These are phyloP conservation scores for Clavaria fumosa DNA, from an alignment of 768 basidiomycete genomes.

Conservation along the genomic window DNA sequence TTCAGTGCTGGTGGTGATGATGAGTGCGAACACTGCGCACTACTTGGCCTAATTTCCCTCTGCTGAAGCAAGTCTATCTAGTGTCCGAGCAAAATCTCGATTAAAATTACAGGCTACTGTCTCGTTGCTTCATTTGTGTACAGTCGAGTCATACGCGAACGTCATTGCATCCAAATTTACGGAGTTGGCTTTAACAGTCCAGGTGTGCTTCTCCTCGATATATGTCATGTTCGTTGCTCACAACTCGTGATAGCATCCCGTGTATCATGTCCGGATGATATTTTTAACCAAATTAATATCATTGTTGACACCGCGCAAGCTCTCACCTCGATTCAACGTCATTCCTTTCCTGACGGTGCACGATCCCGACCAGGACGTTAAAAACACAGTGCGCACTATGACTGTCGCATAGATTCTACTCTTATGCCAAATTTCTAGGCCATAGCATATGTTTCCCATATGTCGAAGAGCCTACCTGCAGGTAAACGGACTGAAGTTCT, in stretches of 20 bases:
- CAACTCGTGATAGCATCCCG: constrained; percentile 53
- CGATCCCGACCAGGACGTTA: constrained; percentile 80
- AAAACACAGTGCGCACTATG: constrained; percentile 41
- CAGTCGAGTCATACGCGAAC: constrained; percentile 39
- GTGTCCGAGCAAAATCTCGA: constrained; percentile 51
- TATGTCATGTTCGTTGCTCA: constrained; percentile 1
- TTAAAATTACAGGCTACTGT: constrained; percentile 73
- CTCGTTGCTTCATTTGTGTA: constrained; percentile 64
- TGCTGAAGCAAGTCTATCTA: constrained; percentile 12
- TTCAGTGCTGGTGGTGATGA: constrained; percentile 31
- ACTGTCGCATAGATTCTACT: neutral
- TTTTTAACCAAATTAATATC: constrained; percentile 65
- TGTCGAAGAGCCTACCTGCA: constrained; percentile 31
- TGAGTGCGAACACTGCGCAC: constrained; percentile 28
- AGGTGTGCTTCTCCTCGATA: constrained; percentile 34
- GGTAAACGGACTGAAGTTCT: no score
- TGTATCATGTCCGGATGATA: constrained; percentile 65
- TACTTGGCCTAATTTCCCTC: neutral
- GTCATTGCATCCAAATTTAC: constrained; percentile 49
- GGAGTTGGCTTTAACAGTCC: constrained; percentile 53
- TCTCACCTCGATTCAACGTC: constrained; percentile 61
- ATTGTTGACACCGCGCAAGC: constrained; percentile 45
- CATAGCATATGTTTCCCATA: constrained; percentile 35
- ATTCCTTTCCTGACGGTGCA: constrained; percentile 81
- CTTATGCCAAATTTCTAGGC: constrained; percentile 25